Evolutionary conservation across 768 basidiomycete genomes (phyloP).

Genomic region (Arthromyces matolae): DNA sequence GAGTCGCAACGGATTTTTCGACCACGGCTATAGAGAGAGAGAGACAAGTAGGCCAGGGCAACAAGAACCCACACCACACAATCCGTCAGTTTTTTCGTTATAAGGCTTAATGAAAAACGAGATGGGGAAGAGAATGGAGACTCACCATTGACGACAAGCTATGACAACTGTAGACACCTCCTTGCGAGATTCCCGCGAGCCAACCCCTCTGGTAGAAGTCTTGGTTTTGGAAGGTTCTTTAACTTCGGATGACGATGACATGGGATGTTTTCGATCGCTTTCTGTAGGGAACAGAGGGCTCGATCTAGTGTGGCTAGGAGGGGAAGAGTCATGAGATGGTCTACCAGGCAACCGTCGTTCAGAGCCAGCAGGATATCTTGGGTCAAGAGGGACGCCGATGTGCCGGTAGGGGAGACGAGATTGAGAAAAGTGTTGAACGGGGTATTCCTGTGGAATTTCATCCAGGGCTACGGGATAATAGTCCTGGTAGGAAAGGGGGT

Average conservation of each 20-base stretch:
- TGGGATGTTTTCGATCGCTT: constrained; percentile 27
- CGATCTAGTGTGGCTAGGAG: constrained; percentile 32
- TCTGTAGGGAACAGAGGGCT: constrained; percentile 28
- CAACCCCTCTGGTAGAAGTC: constrained; percentile 25
- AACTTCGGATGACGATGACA: constrained; percentile 31
- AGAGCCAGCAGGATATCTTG: constrained; percentile 35
- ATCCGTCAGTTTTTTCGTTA: constrained; percentile 33
- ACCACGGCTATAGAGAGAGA: constrained; percentile 54
- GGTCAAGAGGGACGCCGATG: constrained; percentile 33
- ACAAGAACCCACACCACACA: constrained; percentile 26
- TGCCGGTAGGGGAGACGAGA: constrained; percentile 39
- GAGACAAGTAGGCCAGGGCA: constrained; percentile 28
- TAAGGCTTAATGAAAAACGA: constrained; percentile 38
- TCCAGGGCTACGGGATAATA: constrained; percentile 39
- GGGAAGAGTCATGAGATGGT: constrained; percentile 43
- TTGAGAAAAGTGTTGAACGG: constrained; percentile 36
- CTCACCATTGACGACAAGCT: constrained; percentile 82
- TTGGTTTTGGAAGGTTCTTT: constrained; percentile 31
- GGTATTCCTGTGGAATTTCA: constrained; percentile 43
- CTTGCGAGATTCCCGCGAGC: constrained; percentile 43
- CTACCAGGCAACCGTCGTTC: constrained; percentile 44
- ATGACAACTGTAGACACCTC: constrained; percentile 70
- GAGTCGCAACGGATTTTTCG: constrained; percentile 88
- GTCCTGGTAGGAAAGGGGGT: constrained; percentile 38
- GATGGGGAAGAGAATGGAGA: constrained; percentile 28